Percentiles rank a stretch among this genome's conserved stretches.
These are phyloP conservation scores for Hypoxylon sp. DNA, from an alignment of 2,329 filamentous ascomycete genomes.

Conservation along the genomic window DNA sequence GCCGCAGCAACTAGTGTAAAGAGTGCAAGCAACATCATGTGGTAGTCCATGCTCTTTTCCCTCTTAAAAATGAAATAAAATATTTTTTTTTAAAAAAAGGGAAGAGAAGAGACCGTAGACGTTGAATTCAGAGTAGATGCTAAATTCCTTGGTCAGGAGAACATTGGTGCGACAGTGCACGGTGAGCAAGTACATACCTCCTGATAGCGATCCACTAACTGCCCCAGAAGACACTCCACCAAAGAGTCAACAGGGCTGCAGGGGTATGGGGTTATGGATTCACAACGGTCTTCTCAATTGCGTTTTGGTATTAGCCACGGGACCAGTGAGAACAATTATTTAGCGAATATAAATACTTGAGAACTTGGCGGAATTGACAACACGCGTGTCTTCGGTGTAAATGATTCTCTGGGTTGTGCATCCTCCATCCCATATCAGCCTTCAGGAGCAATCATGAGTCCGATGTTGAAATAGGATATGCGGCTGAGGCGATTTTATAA, in stretches of 20 bases:
- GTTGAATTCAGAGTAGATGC: neutral
- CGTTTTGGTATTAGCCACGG: neutral
- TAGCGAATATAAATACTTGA: constrained; percentile 1
- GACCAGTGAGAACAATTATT: neutral
- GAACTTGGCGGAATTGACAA: neutral
- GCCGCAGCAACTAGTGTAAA: neutral
- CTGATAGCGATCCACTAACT: neutral
- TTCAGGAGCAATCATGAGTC: neutral
- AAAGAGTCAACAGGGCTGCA: neutral
- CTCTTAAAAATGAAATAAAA: neutral
- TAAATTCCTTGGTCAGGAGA: neutral
- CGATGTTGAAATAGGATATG: neutral
- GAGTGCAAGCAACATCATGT: constrained; percentile 2
- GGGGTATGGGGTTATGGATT: no score
- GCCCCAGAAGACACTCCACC: constrained; percentile 9
- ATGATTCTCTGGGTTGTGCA: constrained; percentile 13
- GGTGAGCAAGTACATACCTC: neutral
- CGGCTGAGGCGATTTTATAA: neutral
- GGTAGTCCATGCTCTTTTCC: neutral
- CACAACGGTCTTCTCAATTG: neutral
- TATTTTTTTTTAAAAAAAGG: neutral
- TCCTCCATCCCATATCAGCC: constrained; percentile 6
- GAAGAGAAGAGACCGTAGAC: neutral
- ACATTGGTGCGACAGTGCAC: neutral
- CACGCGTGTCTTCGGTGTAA: neutral